Conservation (phyloP, 495 filamentous ascomycete genomes). For the Aspergillus heteromorphus region DNA sequence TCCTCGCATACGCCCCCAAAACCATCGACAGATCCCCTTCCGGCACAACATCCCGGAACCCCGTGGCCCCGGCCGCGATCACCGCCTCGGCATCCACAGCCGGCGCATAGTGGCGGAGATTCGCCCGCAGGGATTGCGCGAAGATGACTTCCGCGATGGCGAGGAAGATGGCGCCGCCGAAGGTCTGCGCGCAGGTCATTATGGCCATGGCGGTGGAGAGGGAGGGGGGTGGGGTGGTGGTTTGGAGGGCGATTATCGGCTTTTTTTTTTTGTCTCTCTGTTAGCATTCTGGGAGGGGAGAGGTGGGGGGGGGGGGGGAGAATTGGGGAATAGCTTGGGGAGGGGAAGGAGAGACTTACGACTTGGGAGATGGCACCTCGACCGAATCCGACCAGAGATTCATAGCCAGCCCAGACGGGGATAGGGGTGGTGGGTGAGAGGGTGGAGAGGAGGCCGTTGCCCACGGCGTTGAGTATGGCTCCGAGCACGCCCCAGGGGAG, state of each 20-base stretch:
- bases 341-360: constrained; percentile 11
- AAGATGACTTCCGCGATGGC: constrained; percentile 64
- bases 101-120: constrained; percentile 35
- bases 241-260: constrained; percentile 36
- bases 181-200: constrained; percentile 52
- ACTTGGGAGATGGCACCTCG: constrained; percentile 40
- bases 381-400: constrained; percentile 46
- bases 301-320: no score
- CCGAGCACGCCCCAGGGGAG: constrained; percentile 34
- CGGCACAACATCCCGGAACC: constrained; percentile 37
- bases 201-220: constrained; percentile 47
- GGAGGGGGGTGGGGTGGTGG: constrained; percentile 19
- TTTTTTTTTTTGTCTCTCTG: constrained; percentile 2
- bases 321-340: no score
- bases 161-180: constrained; percentile 64
- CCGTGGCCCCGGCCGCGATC: constrained; percentile 56
- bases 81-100: constrained; percentile 38
- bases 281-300: no score
- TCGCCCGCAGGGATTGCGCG: constrained; percentile 50
- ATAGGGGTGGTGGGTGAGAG: constrained; percentile 36
- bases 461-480: constrained; percentile 23
- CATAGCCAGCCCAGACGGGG: constrained; percentile 49
- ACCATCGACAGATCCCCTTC: constrained; percentile 43
- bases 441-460: constrained; percentile 44
- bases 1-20: constrained; percentile 50